phyloP scores from a whole-genome alignment of 192 early-diverging fungal genomes.

The Powellomyces hirtus region DNA sequence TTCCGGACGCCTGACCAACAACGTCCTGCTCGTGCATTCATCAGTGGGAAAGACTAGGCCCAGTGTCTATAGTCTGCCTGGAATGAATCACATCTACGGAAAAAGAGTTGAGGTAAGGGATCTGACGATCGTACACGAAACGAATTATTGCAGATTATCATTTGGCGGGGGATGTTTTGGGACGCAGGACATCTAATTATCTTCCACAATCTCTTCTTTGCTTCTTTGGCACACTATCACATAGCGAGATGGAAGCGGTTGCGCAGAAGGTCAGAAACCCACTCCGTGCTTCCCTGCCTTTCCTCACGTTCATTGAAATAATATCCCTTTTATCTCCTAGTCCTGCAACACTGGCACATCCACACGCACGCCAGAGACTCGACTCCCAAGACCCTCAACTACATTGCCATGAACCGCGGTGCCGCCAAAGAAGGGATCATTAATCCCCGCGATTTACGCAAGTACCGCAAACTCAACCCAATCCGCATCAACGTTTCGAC shows the following conservation, averaged over 20 bases:
- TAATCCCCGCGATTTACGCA: conserved; percentile 40
- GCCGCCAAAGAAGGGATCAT: conserved; percentile 46
- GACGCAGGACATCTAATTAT: no score
- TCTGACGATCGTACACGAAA: no score
- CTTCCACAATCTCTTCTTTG: no score
- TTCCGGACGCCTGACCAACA: conserved; percentile 26
- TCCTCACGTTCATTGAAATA: background rate
- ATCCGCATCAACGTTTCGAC: conserved; percentile 45
- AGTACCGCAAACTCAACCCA: conserved; percentile 47
- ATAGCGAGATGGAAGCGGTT: conserved; percentile 5
- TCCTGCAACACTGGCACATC: conserved; percentile 56
- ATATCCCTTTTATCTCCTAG: conserved; percentile 15
- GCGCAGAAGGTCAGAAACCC: background rate
- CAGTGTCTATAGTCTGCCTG: conserved; percentile 50
- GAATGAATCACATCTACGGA: conserved; percentile 48
- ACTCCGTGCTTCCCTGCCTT: background rate
- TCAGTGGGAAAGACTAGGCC: conserved; percentile 50
- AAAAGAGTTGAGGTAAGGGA: conserved; percentile 42
- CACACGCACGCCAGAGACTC: conserved; percentile 39
- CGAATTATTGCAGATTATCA: no score
- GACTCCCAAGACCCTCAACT: conserved; percentile 40
- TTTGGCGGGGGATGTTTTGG: no score
- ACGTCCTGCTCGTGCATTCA: conserved; percentile 48
- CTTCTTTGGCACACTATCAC: no score
- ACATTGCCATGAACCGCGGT: conserved; percentile 60